Percentiles rank a stretch among this genome's conserved stretches.
Evolutionary conservation across 1,284 basidiomycete species (phyloP).

Genomic region (Pseudozyma thailandica): DNA sequence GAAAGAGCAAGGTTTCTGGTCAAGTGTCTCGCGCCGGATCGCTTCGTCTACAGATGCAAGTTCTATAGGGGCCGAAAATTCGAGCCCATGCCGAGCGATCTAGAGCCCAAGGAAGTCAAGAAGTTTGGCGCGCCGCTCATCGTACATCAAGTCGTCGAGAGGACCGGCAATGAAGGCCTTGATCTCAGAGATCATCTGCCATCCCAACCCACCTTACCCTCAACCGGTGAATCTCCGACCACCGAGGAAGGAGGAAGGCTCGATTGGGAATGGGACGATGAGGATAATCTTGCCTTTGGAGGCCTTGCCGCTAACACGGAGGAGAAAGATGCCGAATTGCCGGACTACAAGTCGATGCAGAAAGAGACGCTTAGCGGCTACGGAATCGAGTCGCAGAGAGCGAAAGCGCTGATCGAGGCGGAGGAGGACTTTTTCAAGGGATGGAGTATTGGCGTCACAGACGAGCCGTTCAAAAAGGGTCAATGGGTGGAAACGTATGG

Average conservation of each 20-base stretch:
- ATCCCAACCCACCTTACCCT: background rate
- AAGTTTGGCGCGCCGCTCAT: constrained; percentile 32
- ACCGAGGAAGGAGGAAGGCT: constrained; percentile 1
- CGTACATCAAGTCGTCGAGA: constrained; percentile 29
- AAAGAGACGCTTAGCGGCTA: constrained; percentile 23
- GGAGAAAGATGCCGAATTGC: constrained; percentile 3
- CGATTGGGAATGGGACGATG: constrained; percentile 46
- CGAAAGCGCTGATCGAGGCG: constrained; percentile 28
- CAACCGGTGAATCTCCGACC: background rate
- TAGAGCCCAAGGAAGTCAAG: constrained; percentile 23
- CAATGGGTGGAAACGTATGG: constrained; percentile 28
- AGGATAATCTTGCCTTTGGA: constrained; percentile 10
- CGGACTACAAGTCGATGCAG: constrained; percentile 24
- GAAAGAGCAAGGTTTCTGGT: constrained; percentile 38
- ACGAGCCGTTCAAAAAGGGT: constrained; percentile 41
- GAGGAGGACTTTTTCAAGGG: constrained; percentile 44
- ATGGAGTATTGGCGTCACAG: constrained; percentile 44
- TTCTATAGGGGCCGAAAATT: constrained; percentile 32
- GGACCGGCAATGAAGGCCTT: constrained; percentile 26
- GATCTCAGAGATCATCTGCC: constrained; percentile 19
- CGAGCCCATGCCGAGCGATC: constrained; percentile 42
- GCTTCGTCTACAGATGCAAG: constrained; percentile 27
- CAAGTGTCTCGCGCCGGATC: constrained; percentile 44
- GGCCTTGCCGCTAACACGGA: background rate
- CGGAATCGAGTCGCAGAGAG: constrained; percentile 27